These are phyloP conservation scores for Boeremia lycopersici DNA, from an alignment of 2,329 filamentous ascomycete genomes.

Conservation along the genomic window DNA sequence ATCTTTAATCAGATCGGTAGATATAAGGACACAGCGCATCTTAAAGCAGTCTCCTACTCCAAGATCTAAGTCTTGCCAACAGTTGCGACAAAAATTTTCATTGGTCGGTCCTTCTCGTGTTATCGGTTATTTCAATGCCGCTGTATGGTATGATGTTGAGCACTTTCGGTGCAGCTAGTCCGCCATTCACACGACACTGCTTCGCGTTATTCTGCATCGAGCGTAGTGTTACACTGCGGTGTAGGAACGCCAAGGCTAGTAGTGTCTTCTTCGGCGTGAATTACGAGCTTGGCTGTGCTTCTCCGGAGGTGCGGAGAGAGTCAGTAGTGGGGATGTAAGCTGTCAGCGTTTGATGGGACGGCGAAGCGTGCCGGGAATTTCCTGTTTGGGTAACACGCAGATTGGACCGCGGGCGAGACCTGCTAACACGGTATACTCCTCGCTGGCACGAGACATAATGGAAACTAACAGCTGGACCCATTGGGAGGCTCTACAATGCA, in stretches of 20 bases:
- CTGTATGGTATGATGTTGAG: not conserved
- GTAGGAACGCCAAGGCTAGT: not conserved
- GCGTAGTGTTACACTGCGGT: not conserved
- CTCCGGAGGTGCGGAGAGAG: not conserved
- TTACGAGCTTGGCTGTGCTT: not conserved
- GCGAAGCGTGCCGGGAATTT: not conserved
- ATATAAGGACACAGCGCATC: not conserved
- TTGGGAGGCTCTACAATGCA: too few relatives aligned
- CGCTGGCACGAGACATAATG: too few relatives aligned
- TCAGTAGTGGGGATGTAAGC: not conserved
- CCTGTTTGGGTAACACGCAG: not conserved
- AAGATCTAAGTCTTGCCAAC: not conserved
- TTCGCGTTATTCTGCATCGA: not conserved
- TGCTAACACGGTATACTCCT: too few relatives aligned
- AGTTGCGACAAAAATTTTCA: not conserved
- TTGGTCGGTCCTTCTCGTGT: not conserved
- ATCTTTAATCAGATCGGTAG: not conserved
- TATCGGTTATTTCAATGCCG: not conserved
- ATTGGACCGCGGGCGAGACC: too few relatives aligned
- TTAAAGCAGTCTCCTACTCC: not conserved
- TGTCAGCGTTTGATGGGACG: not conserved
- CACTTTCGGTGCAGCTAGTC: not conserved
- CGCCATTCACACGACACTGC: not conserved
- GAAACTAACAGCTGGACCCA: too few relatives aligned
- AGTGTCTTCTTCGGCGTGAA: not conserved